Evolutionary conservation across 2,329 filamentous ascomycete species (phyloP).

Genomic region (Dactylonectria macrodidyma): DNA sequence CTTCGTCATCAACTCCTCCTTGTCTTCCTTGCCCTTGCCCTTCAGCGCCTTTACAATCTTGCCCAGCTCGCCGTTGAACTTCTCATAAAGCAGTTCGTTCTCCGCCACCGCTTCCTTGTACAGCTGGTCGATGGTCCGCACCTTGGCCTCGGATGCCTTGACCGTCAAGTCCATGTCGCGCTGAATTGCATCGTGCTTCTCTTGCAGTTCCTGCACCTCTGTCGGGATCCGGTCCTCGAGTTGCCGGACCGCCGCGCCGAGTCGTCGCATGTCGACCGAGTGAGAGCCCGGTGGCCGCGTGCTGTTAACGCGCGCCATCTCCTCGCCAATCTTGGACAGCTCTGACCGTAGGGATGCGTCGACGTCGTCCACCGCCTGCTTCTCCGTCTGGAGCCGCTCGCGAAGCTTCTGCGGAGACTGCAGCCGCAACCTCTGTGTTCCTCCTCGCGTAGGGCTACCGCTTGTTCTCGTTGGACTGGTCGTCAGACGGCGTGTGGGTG

Average conservation of each 20-base stretch:
- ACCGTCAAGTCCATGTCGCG: conserved; percentile 81
- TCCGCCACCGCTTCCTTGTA: conserved; percentile 91
- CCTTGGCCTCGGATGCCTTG: conserved; percentile 82
- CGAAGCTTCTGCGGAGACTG: conserved; percentile 83
- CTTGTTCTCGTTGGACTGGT: conserved; percentile 50
- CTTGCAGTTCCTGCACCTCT: conserved; percentile 71
- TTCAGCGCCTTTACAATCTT: conserved; percentile 85
- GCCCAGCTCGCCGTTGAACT: conserved; percentile 91
- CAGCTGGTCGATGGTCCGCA: conserved; percentile 86
- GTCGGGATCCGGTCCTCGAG: conserved; percentile 78
- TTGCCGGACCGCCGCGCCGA: conserved; percentile 71
- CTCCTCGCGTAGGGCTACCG: conserved; percentile 49
- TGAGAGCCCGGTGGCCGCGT: conserved; percentile 47
- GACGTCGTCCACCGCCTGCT: conserved; percentile 78
- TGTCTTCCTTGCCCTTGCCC: conserved; percentile 81
- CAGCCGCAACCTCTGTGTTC: conserved; percentile 72
- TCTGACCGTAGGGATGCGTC: conserved; percentile 82
- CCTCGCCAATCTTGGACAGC: conserved; percentile 83
- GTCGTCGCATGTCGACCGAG: conserved; percentile 62
- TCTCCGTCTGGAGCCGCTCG: conserved; percentile 88
- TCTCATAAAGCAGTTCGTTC: conserved; percentile 92
- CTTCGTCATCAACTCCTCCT: conserved; percentile 81
- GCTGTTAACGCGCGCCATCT: conserved; percentile 75
- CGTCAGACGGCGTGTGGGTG: conserved; percentile 38
- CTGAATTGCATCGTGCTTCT: conserved; percentile 75